phyloP scores from a whole-genome alignment of 2,329 filamentous ascomycete species.

The Colletotrichum trifolii region DNA sequence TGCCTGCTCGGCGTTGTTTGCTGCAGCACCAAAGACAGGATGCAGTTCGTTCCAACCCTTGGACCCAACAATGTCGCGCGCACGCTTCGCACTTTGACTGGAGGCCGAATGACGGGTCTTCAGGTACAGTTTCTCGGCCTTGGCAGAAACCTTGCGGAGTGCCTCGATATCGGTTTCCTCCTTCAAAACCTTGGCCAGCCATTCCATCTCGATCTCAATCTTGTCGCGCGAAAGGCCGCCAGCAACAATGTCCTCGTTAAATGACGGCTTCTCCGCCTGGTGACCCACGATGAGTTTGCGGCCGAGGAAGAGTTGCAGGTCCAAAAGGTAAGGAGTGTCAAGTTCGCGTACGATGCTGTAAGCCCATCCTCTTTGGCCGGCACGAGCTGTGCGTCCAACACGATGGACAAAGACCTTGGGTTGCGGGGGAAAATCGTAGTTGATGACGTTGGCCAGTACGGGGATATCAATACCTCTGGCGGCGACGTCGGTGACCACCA shows the following conservation, averaged over 20 bases:
- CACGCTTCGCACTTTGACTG: constrained; percentile 86
- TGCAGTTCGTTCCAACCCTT: constrained; percentile 81
- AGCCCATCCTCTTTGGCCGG: constrained; percentile 91
- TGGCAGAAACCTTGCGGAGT: constrained; percentile 79
- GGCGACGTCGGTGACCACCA: constrained; percentile 96
- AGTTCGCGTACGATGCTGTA: constrained; percentile 91
- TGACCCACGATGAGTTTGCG: constrained; percentile 82
- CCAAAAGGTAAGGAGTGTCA: constrained; percentile 91
- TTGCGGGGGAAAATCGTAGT: constrained; percentile 97
- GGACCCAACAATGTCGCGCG: constrained; percentile 79
- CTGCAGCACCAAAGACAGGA: constrained; percentile 80
- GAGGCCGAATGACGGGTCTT: constrained; percentile 92
- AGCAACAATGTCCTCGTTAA: constrained; percentile 84
- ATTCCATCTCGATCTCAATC: constrained; percentile 82
- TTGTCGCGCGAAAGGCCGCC: constrained; percentile 79
- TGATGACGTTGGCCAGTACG: constrained; percentile 94
- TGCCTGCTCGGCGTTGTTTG: constrained; percentile 73
- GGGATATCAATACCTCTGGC: constrained; percentile 98
- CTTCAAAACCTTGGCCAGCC: constrained; percentile 80
- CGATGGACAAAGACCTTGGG: constrained; percentile 97
- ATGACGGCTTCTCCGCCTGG: constrained; percentile 72
- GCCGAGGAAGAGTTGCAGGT: constrained; percentile 94
- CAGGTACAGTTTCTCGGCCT: constrained; percentile 93
- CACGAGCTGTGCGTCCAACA: constrained; percentile 94
- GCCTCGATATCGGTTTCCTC: constrained; percentile 79